Evolutionary conservation across 495 filamentous ascomycete genomes (phyloP).

Genomic region (Podospora australis): DNA sequence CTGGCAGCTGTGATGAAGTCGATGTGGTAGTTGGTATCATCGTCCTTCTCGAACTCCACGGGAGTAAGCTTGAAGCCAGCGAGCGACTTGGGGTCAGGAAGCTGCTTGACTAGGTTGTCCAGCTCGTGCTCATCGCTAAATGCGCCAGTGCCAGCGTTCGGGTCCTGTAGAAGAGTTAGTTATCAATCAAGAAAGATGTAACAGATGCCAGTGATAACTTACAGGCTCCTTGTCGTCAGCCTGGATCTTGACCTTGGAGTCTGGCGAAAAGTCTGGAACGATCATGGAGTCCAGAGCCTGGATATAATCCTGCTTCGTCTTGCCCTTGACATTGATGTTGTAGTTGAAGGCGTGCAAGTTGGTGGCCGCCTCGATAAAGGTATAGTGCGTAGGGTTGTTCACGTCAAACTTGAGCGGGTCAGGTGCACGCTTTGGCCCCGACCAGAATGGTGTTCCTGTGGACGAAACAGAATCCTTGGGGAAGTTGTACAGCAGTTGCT

Average conservation of each 20-base stretch:
- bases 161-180: constrained; percentile 49
- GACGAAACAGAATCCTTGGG: constrained; percentile 88
- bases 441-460: constrained; percentile 91
- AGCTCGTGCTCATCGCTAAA: constrained; percentile 71
- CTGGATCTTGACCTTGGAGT: constrained; percentile 91
- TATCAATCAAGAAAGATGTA: background rate
- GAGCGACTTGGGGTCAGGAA: constrained; percentile 74
- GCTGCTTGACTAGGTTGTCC: constrained; percentile 53
- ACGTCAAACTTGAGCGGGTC: constrained; percentile 84
- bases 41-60: constrained; percentile 99
- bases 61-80: constrained; percentile 81
- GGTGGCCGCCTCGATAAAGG: constrained; percentile 79
- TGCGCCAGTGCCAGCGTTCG: constrained; percentile 57
- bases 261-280: constrained; percentile 90
- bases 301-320: constrained; percentile 60
- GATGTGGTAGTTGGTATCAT: constrained; percentile 96
- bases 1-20: constrained; percentile 98
- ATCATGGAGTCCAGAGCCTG: constrained; percentile 88
- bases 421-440: constrained; percentile 94
- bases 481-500: constrained; percentile 96
- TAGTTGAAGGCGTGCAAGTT: constrained; percentile 98
- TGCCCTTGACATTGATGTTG: constrained; percentile 73
- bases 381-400: constrained; percentile 74
- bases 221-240: constrained; percentile 87
- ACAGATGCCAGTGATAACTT: constrained; percentile 26